Base-by-base conservation (phyloP, 441 rosid species). In the Erodium texanum region DNA sequence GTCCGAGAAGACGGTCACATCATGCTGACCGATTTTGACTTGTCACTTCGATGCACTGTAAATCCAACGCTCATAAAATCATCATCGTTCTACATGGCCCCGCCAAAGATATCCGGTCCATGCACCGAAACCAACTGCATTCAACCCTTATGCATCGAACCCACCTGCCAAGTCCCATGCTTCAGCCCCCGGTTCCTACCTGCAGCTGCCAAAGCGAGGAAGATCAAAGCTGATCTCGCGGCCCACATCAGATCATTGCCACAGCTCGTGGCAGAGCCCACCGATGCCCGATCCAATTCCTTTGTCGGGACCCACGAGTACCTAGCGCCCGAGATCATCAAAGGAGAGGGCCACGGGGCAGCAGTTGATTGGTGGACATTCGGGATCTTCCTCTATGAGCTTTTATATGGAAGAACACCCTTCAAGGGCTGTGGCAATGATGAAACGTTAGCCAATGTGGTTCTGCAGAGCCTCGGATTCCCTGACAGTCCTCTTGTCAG, bases 331-430 rank as follows among this genome's bases (percentile, higher is more conserved):
- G 93, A n/a, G n/a, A n/a, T n/a, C n/a, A n/a, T n/a, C n/a, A n/a
- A n/a, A 88, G 85, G 86, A 9, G 87, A 86, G 65, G 90, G 89
- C 62, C 93, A 88, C 70, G 93, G 93, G 66, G 84, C 80, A 70
- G 83, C 93, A 19, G 93, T 87, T 59, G 93, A 87, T 70, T 87
- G 93, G 93, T 87, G 93, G 93, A 87, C 86, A 6, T 85, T 82
- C 22, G 93, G 93, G 4, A 84, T 87, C 71, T 84, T 87, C 74
- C 77, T 87, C 59, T 87, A 78, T 32, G 93, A 87, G 81, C 83
- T 87, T 65, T 71, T 87, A 54, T 87, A 85, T 43, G 88, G 93
- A n/a, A 84, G 67, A 76, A 87, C 90, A 0, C 93, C 93, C 0
- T 87, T 87, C 81, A 87, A 85, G 79, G 93, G 93, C 19, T 78